phyloP scores from a whole-genome alignment of 73 alveolate genomes.

The Stentor roeselii region DNA sequence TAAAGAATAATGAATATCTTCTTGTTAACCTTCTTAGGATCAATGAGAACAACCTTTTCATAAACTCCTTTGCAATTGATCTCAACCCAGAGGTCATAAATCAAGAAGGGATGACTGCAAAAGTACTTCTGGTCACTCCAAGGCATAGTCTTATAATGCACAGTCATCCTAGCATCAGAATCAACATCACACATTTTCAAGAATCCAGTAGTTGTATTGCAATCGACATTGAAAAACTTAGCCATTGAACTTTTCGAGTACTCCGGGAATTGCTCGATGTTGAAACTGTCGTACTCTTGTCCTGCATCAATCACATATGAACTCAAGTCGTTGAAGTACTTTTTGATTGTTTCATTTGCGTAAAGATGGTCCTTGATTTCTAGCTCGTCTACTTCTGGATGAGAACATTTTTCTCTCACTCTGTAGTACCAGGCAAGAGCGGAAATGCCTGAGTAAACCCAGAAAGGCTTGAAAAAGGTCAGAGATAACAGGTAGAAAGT shows the following conservation, averaged over 20 bases:
- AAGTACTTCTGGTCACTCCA: slow-evolving; percentile 60
- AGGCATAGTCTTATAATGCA: slow-evolving; percentile 73
- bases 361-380: slow-evolving; percentile 28
- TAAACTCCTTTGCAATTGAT: slow-evolving; percentile 52
- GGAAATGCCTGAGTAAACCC: not conserved
- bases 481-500: slow-evolving; percentile 19
- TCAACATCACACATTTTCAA: slow-evolving; percentile 67
- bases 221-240: slow-evolving; percentile 65
- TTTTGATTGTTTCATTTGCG: slow-evolving; percentile 22
- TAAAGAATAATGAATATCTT: not conserved
- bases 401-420: slow-evolving; percentile 14
- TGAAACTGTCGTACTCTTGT: slow-evolving; percentile 27
- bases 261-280: slow-evolving; percentile 50
- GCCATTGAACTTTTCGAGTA: slow-evolving; percentile 45
- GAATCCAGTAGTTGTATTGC: slow-evolving; percentile 64
- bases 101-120: slow-evolving; percentile 61
- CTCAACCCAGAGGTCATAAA: slow-evolving; percentile 61
- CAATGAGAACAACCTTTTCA: not conserved
- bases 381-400: slow-evolving; percentile 27
- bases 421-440: not conserved
- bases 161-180: slow-evolving; percentile 63
- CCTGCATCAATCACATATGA: slow-evolving; percentile 26
- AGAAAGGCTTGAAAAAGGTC: slow-evolving; percentile 19
- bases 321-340: slow-evolving; percentile 16
- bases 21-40: slow-evolving; percentile 21